These are phyloP conservation scores for Penstemon barbatus DNA, from an alignment of 257 asterid species.

Conservation along the genomic window DNA sequence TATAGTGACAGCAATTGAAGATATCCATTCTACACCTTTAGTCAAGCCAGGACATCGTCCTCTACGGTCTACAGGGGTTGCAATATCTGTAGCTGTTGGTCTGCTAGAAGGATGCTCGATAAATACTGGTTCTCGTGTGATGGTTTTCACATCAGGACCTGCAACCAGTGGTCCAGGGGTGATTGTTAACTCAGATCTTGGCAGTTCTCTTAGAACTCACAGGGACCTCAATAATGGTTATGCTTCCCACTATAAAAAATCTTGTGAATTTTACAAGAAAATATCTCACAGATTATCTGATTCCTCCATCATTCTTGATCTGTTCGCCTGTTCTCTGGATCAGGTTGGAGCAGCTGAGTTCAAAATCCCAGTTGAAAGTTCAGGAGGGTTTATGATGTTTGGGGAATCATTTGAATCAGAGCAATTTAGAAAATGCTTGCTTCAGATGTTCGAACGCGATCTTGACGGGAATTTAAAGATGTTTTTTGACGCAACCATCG, in stretches of 20 bases:
- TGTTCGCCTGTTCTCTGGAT: constrained; percentile 93
- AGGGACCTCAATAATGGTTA: constrained; percentile 62
- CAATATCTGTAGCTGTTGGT: constrained; percentile 89
- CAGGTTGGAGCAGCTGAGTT: constrained; percentile 97
- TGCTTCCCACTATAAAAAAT: constrained; percentile 55
- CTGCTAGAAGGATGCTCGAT: constrained; percentile 78
- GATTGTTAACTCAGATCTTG: constrained; percentile 64
- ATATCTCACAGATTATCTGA: constrained; percentile 69
- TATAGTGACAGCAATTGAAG: constrained; percentile 81
- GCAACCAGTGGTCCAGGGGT: constrained; percentile 89
- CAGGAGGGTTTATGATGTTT: constrained; percentile 88
- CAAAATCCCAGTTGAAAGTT: constrained; percentile 62
- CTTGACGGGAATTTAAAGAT: constrained; percentile 60
- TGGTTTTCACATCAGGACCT: constrained; percentile 96
- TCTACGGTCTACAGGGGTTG: constrained; percentile 75
- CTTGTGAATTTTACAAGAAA: constrained; percentile 61
- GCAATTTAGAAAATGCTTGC: constrained; percentile 73
- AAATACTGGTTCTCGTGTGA: constrained; percentile 77
- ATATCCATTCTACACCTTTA: constrained; percentile 55
- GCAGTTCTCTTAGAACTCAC: constrained; percentile 69
- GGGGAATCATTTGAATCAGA: constrained; percentile 84
- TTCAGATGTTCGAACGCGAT: constrained; percentile 61
- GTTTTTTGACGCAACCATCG: constrained; percentile 87
- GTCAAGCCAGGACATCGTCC: constrained; percentile 74
- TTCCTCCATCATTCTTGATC: constrained; percentile 83